Evolutionary conservation across 2,329 filamentous ascomycete species (phyloP), one percentile per base, ranked within the genome.

Genomic region (Ustilaginoidea virens): DNA sequence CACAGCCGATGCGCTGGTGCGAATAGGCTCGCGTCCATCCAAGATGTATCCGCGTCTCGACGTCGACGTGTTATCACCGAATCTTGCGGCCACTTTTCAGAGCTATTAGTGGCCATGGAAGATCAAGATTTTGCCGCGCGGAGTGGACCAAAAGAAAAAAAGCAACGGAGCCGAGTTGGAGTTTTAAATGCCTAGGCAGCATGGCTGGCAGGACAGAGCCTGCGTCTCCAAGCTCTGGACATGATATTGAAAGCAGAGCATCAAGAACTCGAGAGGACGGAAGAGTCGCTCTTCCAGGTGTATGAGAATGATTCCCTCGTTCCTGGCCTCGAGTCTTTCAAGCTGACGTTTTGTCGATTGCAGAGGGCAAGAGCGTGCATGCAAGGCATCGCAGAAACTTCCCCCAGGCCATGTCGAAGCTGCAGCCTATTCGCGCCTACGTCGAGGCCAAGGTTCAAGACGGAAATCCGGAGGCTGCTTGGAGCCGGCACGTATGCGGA

Each of bases 161-260:
- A n/a, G n/a, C n/a, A n/a, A n/a, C n/a, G n/a, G n/a, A n/a, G n/a
- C n/a, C n/a, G n/a, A n/a, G n/a, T n/a, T n/a, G n/a, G n/a, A n/a
- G n/a, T n/a, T n/a, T n/a, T n/a, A n/a, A n/a, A n/a, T n/a, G n/a
- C n/a, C n/a, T n/a, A n/a, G n/a, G n/a, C n/a, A n/a, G n/a, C n/a
- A n/a, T n/a, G 36, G 36, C 34, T 25, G 7, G 39, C 39, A 11
- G 39, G 36, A 10, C 39, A 39, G 21, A 39, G 39, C 28, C 33
- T 32, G n/a, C 24, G 36, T n/a, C 39, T 41, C 27, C 39, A 36
- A 17, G 36, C 36, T 23, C 27, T 41, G 25, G 39, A 37, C 21
- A 8, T 32, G 17, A 32, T 36, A 9, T 32, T 37, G n/a, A 36
- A 28, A 5, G 29, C 34, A 9, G 27, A 31, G 14, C 36, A 40